Evolutionary conservation across 345 rosid species (phyloP), one percentile per base, ranked within the genome.

Genomic region (Lepidium didymum): DNA sequence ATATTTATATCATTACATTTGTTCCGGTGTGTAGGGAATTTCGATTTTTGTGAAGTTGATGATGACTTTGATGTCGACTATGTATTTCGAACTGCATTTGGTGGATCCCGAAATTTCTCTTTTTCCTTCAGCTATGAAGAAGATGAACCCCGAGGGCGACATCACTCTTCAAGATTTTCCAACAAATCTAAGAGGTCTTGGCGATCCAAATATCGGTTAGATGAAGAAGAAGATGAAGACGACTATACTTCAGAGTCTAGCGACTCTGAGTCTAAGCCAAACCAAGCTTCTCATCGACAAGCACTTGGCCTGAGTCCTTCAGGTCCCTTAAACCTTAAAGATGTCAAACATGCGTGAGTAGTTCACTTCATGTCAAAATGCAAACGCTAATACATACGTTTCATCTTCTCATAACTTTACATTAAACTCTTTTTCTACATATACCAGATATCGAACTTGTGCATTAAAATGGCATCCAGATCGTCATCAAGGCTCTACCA

Each of bases 381-480:
- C 59, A 25, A 47, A 55, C 44, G 34, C 55, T 53, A 35, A 44
- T 23, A 7, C 41, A 45, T 59, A 44, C 29, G 13, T 40, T 56
- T 53, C 57, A 46, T 61, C 41, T 46, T 54, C 23, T 54, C 40
- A 44, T 57, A 8, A 37, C 50, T 27, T 50, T 1, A 60, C 60
- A 61, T 34, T 51, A 47, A 42, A 15, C 43, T 36, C 34, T 6
- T 2, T 49, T 6, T 31, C 18, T n/a, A 11, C 14, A 46, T 56
- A 10, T 72, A 57, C 63, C 63, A 93, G 97, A 46, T 93, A 90
- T 63, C 86, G 97, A 63, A 65, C 80, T 60, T 87, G 96, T 61
- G 98, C 98, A 6, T 70, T 93, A 57, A 88, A 88, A 72, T 93
- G 98, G 97, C 97, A 93, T 75, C 98, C 98, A 6, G 98, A 93